phyloP scores from a whole-genome alignment of 106 monocot genomes.

The Dendrobium nobile region DNA sequence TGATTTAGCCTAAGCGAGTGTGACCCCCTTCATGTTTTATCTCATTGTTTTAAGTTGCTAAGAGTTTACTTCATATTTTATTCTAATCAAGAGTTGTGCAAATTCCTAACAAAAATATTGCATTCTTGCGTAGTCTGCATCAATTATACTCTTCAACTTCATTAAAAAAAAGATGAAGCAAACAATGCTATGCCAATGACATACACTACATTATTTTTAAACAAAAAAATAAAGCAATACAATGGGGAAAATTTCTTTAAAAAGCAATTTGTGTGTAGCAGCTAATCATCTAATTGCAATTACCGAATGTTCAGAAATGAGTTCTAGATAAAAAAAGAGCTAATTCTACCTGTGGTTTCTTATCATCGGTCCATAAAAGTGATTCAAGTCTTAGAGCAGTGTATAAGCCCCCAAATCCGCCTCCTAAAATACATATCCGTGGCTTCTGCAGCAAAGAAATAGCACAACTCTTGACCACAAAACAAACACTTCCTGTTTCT shows the following conservation, averaged over 20 bases:
- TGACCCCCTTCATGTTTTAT: too few relatives aligned
- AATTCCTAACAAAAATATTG: too few relatives aligned
- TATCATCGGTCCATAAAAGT: conserved; percentile 85
- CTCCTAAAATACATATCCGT: conserved; percentile 87
- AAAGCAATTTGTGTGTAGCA: background rate
- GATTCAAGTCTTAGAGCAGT: conserved; percentile 90
- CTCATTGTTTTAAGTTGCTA: too few relatives aligned
- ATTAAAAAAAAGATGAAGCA: background rate
- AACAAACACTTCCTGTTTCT: background rate
- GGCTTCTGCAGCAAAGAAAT: conserved; percentile 43
- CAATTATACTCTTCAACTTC: background rate
- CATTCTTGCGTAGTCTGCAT: too few relatives aligned
- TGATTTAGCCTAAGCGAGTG: too few relatives aligned
- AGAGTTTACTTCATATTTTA: too few relatives aligned
- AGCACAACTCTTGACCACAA: background rate
- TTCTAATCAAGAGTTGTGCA: too few relatives aligned
- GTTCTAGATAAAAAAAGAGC: background rate
- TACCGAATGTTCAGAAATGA: background rate
- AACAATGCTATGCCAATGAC: background rate
- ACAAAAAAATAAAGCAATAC: background rate
- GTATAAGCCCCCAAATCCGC: conserved; percentile 94
- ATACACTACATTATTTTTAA: background rate
- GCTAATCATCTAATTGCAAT: conserved; percentile 1
- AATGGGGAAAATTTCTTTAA: background rate
- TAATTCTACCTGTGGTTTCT: conserved; percentile 72